These are phyloP conservation scores for Solanum clarkiae DNA, from an alignment of 257 asterid species.

Conservation along the genomic window DNA sequence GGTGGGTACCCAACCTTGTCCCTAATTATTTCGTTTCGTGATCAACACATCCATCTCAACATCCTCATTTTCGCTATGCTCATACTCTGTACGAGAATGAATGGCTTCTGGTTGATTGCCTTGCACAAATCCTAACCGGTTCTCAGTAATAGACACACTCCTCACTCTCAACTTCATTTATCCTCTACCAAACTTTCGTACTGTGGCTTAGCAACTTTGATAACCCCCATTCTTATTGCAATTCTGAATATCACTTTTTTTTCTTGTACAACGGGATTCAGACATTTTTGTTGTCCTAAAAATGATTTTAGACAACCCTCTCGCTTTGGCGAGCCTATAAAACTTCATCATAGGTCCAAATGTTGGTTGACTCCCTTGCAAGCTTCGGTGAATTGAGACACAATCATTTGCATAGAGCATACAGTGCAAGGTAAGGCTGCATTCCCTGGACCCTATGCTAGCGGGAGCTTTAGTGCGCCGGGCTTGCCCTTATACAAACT, in stretches of 20 bases:
- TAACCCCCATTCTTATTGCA: too few species aligned
- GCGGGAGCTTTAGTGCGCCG: too few species aligned
- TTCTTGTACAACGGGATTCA: not conserved
- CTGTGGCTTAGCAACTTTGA: too few species aligned
- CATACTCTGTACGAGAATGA: not conserved
- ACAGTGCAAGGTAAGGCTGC: too few species aligned
- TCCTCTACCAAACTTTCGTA: too few species aligned
- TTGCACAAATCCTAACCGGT: not conserved
- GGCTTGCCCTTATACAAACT: not conserved
- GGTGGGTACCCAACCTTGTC: not conserved
- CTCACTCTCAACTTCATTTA: too few species aligned
- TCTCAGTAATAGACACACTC: too few species aligned
- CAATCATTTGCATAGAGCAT: not conserved
- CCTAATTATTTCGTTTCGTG: not conserved
- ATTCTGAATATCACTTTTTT: too few species aligned
- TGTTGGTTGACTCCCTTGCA: not conserved
- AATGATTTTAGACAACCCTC: too few species aligned
- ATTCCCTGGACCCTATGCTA: too few species aligned
- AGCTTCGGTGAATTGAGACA: not conserved
- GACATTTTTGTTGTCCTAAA: too few species aligned
- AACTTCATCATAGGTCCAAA: not conserved
- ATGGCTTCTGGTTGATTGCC: not conserved
- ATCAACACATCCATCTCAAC: not conserved
- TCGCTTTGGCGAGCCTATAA: too few species aligned
- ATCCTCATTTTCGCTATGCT: not conserved